Base-by-base conservation (phyloP, 306 rosid species). In the Carpinus viminea region DNA sequence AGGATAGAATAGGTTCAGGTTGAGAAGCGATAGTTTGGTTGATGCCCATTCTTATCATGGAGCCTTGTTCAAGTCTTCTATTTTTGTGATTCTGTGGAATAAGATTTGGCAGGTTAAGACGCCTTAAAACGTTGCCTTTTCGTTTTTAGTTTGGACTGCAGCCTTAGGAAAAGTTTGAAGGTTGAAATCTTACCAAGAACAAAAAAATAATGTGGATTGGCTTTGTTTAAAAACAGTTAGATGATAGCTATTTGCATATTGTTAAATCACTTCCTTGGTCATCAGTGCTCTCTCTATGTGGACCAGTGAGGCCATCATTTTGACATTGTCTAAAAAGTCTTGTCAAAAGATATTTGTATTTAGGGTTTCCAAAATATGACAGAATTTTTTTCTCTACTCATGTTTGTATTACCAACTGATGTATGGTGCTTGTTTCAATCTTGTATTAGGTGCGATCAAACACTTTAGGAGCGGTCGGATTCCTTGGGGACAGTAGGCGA, bases 401-500 rank as follows among this genome's bases (percentile, higher is more conserved):
- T 66, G 41, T 72, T 80, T 8, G n/a, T 55, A 41, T 34, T 48
- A 74, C 62, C 52, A 52, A 60, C 68, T 70, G 21, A 79, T 16
- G 20, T 48, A 59, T 8, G 15, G 12, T 64, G 8, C 75, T 6
- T 74, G 45, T 74, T 36, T 60, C 46, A 3, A n/a, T 74, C 36
- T 10, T 60, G 15, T 46, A 77, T 52, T 57, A 90, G 97, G 97
- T 92, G 60, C 90, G 95, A 31, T 92, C 97, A 8, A 92, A 90
- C 88, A 89, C 88, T 54, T 73, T 92, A 73, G 97, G 97, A 72
- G 97, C 97, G 20, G 97, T 92, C 74, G 97, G 97, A 76, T 92
- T 92, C 82, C 90, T 92, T 0, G 97, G 97, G 16, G 97, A 92
- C 73, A 92, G 95, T 78, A 79, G 97, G 83, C 85, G 97, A 68